These are phyloP conservation scores for Liquidambar formosana DNA, from an alignment of 164 flowering plant genomes.

Conservation along the genomic window DNA sequence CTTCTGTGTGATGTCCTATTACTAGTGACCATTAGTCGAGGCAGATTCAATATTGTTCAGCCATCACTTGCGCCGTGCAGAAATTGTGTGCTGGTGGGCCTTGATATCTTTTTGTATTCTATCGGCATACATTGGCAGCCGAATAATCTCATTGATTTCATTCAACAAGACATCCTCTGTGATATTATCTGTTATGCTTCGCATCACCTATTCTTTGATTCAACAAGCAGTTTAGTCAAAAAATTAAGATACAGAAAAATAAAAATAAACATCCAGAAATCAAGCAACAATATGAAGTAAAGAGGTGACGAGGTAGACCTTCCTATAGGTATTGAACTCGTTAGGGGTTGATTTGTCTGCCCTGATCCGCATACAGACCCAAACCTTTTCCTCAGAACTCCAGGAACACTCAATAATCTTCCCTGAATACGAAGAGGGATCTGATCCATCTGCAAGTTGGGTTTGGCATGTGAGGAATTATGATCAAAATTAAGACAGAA, in stretches of 20 bases:
- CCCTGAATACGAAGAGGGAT: constrained; percentile 61
- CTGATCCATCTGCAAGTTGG: constrained; percentile 55
- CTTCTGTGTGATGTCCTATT: no score
- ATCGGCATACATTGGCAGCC: constrained; percentile 94
- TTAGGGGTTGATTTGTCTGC: constrained; percentile 83
- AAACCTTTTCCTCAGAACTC: constrained; percentile 54
- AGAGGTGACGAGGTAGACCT: constrained; percentile 42
- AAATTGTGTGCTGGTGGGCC: constrained; percentile 32
- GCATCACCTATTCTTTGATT: constrained; percentile 61
- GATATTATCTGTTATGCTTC: constrained; percentile 91
- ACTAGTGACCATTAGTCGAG: no score
- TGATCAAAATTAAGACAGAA: not conserved
- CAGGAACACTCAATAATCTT: constrained; percentile 89
- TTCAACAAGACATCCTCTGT: constrained; percentile 77
- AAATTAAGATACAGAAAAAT: not conserved
- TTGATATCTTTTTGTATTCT: constrained; percentile 70
- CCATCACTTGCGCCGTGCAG: constrained; percentile 25
- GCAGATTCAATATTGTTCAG: no score
- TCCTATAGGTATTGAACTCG: constrained; percentile 75
- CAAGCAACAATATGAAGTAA: not conserved
- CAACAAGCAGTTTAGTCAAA: not conserved
- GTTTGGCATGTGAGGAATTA: not conserved
- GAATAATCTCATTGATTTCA: constrained; percentile 77
- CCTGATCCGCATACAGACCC: constrained; percentile 82
- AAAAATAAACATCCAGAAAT: not conserved